Percentiles rank a stretch among this genome's conserved stretches.
Conservation (phyloP, 2,329 filamentous ascomycete species). For the Alternaria consortialis region DNA sequence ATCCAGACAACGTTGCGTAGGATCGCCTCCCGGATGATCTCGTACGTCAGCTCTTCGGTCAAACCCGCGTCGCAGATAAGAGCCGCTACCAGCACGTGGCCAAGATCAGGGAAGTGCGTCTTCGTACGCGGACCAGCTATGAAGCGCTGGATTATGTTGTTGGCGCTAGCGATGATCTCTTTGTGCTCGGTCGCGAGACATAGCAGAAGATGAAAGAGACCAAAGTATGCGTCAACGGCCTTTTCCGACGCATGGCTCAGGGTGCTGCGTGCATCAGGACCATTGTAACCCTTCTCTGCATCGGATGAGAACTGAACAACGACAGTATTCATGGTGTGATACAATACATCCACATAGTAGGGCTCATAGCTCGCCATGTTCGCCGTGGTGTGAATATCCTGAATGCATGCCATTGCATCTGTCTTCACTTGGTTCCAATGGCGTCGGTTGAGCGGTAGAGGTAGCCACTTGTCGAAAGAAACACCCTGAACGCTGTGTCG, state of each 20-base stretch:
- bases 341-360: constrained; percentile 51
- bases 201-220: constrained; percentile 62
- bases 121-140: constrained; percentile 54
- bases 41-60: constrained; percentile 51
- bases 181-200: constrained; percentile 56
- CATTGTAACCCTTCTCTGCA: constrained; percentile 22
- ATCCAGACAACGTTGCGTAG: constrained; percentile 63
- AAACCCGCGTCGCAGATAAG: constrained; percentile 58
- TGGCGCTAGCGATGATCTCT: constrained; percentile 57
- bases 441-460: constrained; percentile 56
- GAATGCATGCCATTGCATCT: constrained; percentile 38
- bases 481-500: constrained; percentile 56
- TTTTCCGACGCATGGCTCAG: constrained; percentile 62
- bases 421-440: constrained; percentile 56
- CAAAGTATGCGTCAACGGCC: constrained; percentile 63
- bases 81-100: constrained; percentile 58
- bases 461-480: constrained; percentile 56
- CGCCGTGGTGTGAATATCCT: constrained; percentile 35
- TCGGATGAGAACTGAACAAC: constrained; percentile 59
- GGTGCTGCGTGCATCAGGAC: constrained; percentile 46
- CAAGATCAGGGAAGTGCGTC: constrained; percentile 57
- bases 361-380: constrained; percentile 28
- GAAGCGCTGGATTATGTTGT: constrained; percentile 53
- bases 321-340: constrained; percentile 62
- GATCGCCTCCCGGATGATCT: constrained; percentile 60